Evolutionary conservation across 2,329 filamentous ascomycete genomes (phyloP), one percentile per base, ranked within the genome.

Genomic region (Chaetomium olivaceum): DNA sequence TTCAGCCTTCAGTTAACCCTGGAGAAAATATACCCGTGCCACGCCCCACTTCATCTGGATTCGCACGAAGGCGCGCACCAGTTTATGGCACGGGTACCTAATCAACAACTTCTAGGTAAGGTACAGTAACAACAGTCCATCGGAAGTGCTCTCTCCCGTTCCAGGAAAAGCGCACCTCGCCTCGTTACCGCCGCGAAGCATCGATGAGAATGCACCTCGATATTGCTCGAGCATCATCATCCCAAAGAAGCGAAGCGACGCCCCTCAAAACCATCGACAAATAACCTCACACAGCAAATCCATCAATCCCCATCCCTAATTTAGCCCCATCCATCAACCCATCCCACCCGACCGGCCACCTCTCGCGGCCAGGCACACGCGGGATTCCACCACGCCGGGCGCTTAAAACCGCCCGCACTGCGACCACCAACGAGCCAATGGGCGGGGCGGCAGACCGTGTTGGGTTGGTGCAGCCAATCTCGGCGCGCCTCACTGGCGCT

Each of bases 81-180:
- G n/a, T n/a, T n/a, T n/a, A n/a, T n/a, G n/a, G n/a, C n/a, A n/a
- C n/a, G n/a, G n/a, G n/a, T n/a, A n/a, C n/a, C n/a, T n/a, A n/a
- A 29, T 29, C 27, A 29, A 29, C 27, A 29, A 29, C 27, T 29
- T 29, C 27, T 3, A 31, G 4, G 25, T 4, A 8, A 14, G 19
- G 11, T n/a, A n/a, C n/a, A n/a, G n/a, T 21, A 33, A 36, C 27
- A 33, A 36, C 27, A n/a, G 3, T 23, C n/a, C 19, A 31, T 31
- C 55, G 62, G 62, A 46, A 59, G 12, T 0, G 4, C 12, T 1
- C 33, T 31, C 16, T 59, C 48, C 61, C 55, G 55, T 58, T 63
- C 61, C 61, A 63, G 23, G 55, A 63, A 63, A 63, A 58, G 61
- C 31, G 7, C 29, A 43, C 31, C 14, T 12, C 51, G 31, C 48